Evolutionary conservation across 2,329 filamentous ascomycete species (phyloP).

Genomic region (Stachybotrys echinatus): DNA sequence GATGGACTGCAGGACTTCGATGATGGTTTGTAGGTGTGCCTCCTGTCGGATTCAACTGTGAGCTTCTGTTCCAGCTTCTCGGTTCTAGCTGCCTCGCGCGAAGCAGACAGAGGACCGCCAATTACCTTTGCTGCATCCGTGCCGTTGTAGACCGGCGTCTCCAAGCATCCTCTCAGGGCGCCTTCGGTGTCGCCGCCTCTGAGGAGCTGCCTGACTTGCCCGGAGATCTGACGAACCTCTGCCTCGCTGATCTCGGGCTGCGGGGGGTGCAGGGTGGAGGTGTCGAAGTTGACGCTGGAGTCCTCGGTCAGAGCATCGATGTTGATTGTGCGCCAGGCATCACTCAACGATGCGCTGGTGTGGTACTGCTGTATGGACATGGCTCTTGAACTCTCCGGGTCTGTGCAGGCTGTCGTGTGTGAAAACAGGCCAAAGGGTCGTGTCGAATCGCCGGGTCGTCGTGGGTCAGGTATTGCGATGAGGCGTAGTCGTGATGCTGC

Average conservation of each 20-base stretch:
- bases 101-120: too few species aligned
- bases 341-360: constrained; percentile 53
- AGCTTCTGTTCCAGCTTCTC: too few species aligned
- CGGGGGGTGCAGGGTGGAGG: constrained; percentile 73
- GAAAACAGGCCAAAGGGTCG: neutral
- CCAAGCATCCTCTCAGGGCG: constrained; percentile 75
- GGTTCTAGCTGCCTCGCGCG: neutral
- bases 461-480: neutral
- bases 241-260: constrained; percentile 68
- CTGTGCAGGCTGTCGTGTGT: neutral
- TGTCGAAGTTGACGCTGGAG: constrained; percentile 86
- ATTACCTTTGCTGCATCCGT: constrained; percentile 52
- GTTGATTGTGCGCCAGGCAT: constrained; percentile 84
- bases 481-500: neutral
- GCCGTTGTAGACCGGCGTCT: constrained; percentile 74
- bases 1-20: constrained; percentile 93
- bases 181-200: constrained; percentile 84
- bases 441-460: neutral
- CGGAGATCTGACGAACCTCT: constrained; percentile 71
- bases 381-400: constrained; percentile 1
- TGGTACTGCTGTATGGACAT: constrained; percentile 68
- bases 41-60: constrained; percentile 51
- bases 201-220: constrained; percentile 82
- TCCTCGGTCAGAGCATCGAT: constrained; percentile 88
- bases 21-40: constrained; percentile 78